Percentiles rank a stretch among this genome's conserved stretches.
Evolutionary conservation across 73 alveolate species (phyloP).

Genomic region (Tetrahymena malaccensis): DNA sequence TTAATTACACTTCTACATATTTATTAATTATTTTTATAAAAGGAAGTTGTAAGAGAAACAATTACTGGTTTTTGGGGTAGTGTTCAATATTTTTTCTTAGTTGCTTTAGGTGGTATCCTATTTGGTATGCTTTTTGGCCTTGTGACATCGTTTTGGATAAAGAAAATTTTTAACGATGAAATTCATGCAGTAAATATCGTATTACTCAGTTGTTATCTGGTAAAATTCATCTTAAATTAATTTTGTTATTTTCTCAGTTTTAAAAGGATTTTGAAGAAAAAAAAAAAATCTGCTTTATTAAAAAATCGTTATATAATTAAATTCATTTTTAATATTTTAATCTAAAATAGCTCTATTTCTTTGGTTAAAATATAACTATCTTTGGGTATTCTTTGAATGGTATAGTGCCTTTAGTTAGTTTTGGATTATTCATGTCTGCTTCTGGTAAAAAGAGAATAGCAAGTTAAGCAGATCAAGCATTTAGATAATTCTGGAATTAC

Average conservation of each 20-base stretch:
- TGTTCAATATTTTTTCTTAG: not conserved
- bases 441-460: slow-evolving; percentile 51
- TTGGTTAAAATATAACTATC: slow-evolving; percentile 6
- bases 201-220: slow-evolving; percentile 44
- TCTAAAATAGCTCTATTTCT: slow-evolving; percentile 4
- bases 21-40: not conserved
- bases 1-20: no score
- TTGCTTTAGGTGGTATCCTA: slow-evolving; percentile 45
- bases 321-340: not conserved
- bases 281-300: no score
- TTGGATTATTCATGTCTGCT: slow-evolving; percentile 59
- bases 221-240: not conserved
- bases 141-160: slow-evolving; percentile 46
- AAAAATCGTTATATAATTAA: no score
- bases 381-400: slow-evolving; percentile 8
- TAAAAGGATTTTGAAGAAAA: no score
- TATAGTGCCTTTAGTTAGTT: slow-evolving; percentile 34
- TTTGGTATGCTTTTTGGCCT: slow-evolving; percentile 49
- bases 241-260: no score
- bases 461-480: slow-evolving; percentile 42
- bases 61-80: slow-evolving; percentile 9
- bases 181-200: slow-evolving; percentile 48
- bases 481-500: slow-evolving; percentile 49
- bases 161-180: slow-evolving; percentile 53
- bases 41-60: slow-evolving; percentile 26